Percentiles rank a stretch among this genome's conserved stretches.
Evolutionary conservation across 768 basidiomycete genomes (phyloP).

Genomic region (Panellus pusillus): DNA sequence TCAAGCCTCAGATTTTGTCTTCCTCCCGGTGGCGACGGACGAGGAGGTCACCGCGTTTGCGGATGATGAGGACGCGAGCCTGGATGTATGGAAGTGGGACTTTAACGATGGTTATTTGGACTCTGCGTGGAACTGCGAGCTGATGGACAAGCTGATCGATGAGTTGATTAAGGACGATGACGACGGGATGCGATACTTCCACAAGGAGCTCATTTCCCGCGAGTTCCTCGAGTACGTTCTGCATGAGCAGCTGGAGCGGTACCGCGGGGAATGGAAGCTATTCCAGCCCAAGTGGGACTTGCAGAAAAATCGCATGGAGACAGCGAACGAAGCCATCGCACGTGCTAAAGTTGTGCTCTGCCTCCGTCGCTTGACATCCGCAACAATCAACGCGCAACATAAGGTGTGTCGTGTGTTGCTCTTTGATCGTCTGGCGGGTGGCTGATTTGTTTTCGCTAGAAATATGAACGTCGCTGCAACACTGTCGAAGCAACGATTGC

Average conservation of each 20-base stretch:
- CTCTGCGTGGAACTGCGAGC: not conserved
- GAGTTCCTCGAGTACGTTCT: not conserved
- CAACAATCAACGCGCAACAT: not conserved
- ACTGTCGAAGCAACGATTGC: conserved; percentile 8
- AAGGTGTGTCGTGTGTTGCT: not conserved
- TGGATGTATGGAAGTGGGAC: not conserved
- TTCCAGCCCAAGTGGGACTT: not conserved
- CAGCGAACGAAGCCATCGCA: not conserved
- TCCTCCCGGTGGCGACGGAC: not conserved
- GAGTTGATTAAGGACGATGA: not conserved
- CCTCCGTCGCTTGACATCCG: not conserved
- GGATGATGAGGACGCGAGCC: not conserved
- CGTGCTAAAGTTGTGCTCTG: not conserved
- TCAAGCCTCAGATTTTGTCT: not conserved
- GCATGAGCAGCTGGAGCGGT: not conserved
- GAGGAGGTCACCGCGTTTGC: not conserved
- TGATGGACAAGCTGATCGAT: not conserved
- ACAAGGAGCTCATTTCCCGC: not conserved
- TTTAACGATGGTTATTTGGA: not conserved
- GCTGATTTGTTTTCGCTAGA: not conserved
- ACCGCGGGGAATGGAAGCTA: not conserved
- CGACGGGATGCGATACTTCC: not conserved
- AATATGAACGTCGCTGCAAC: not conserved
- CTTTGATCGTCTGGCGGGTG: not conserved
- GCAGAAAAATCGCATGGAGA: not conserved